These are phyloP conservation scores for Candida succiphila DNA, from an alignment of 805 yeast species.

Conservation along the genomic window DNA sequence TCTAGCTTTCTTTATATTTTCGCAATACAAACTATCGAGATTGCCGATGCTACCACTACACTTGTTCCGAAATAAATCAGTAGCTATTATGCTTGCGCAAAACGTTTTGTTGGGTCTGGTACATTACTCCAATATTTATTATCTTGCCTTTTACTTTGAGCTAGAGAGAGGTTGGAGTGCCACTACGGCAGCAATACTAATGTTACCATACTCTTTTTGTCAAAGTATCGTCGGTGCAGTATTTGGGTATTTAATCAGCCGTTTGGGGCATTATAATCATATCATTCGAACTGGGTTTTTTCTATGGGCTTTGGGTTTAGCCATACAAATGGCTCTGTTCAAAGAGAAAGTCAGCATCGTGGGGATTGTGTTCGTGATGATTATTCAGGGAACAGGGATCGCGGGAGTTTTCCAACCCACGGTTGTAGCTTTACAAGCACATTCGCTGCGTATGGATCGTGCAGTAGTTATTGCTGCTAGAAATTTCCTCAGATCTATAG, in stretches of 20 bases:
- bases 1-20: constrained; percentile 31
- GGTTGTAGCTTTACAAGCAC: constrained; percentile 46
- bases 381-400: constrained; percentile 31
- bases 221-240: constrained; percentile 31
- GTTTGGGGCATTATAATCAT: constrained; percentile 30
- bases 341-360: constrained; percentile 22
- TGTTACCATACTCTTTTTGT: constrained; percentile 33
- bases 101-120: constrained; percentile 39
- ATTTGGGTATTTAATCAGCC: constrained; percentile 36
- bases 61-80: constrained; percentile 26
- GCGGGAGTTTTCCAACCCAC: constrained; percentile 48
- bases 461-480: constrained; percentile 51
- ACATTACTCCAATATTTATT: constrained; percentile 36
- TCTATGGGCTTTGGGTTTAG: constrained; percentile 32
- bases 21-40: constrained; percentile 38
- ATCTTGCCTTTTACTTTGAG: constrained; percentile 39
- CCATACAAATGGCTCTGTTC: constrained; percentile 24
- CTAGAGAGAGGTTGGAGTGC: constrained; percentile 30
- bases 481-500: constrained; percentile 47
- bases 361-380: constrained; percentile 25
- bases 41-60: constrained; percentile 47
- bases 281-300: constrained; percentile 29
- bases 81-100: constrained; percentile 25
- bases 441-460: constrained; percentile 38
- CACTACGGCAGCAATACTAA: constrained; percentile 29